A percentile compares a stretch with the other conserved stretches of the same genome.
These are phyloP conservation scores for Cornus kousa DNA, from an alignment of 148 eudicot genomes.

Conservation along the genomic window DNA sequence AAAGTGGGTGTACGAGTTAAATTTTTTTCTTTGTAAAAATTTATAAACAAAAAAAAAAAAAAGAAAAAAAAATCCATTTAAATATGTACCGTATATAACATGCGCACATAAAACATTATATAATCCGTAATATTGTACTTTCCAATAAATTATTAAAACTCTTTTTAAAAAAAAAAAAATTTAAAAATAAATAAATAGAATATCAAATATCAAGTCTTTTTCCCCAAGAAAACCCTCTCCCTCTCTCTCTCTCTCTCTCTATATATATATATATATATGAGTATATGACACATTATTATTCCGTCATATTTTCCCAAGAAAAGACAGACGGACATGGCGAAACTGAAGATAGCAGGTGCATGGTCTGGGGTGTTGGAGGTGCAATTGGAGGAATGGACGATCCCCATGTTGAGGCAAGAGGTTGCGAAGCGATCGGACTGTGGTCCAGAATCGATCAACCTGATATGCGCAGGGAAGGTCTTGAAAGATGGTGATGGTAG, in stretches of 20 bases:
- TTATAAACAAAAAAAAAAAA: too few species aligned
- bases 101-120: too few species aligned
- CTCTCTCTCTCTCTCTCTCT: neutral
- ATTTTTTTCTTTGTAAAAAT: too few species aligned
- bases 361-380: slow-evolving; percentile 77
- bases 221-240: slow-evolving; percentile 7
- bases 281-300: too few species aligned
- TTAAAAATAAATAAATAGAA: too few species aligned
- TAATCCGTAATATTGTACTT: too few species aligned
- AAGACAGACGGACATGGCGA: slow-evolving; percentile 26
- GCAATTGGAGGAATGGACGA: slow-evolving; percentile 62
- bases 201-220: neutral
- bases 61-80: too few species aligned
- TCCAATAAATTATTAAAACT: too few species aligned
- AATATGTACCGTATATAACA: too few species aligned
- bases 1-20: too few species aligned
- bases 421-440: slow-evolving; percentile 47
- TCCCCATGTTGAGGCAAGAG: slow-evolving; percentile 56
- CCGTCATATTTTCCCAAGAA: slow-evolving; percentile 6
- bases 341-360: slow-evolving; percentile 77
- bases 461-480: slow-evolving; percentile 73
- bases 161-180: too few species aligned
- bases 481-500: slow-evolving; percentile 51
- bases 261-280: neutral
- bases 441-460: slow-evolving; percentile 37